Evolutionary conservation across 1,284 basidiomycete genomes (phyloP).

Genomic region (Tilletiopsis washingtonensis): DNA sequence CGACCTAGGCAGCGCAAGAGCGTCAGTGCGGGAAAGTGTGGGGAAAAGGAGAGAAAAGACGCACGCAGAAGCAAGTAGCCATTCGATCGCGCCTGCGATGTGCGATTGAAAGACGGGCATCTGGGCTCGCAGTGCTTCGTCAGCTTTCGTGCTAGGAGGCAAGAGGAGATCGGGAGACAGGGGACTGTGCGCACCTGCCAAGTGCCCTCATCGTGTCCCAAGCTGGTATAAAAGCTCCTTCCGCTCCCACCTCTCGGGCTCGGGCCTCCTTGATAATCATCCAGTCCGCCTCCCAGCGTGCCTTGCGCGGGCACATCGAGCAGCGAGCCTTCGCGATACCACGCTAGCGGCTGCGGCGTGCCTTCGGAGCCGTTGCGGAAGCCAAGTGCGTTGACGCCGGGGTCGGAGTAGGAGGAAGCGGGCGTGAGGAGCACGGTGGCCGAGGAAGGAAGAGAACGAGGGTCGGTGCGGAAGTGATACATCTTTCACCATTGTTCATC

Average conservation of each 20-base stretch:
- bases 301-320: conserved; percentile 7
- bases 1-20: no score
- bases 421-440: conserved; percentile 31
- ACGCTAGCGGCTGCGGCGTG: conserved; percentile 55
- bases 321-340: conserved; percentile 64
- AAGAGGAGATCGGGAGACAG: not conserved
- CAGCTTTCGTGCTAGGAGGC: not conserved
- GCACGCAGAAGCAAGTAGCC: not conserved
- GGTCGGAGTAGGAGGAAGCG: conserved; percentile 16
- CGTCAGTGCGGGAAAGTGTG: no score
- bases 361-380: conserved; percentile 59
- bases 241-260: not conserved
- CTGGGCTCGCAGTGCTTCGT: not conserved
- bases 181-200: not conserved
- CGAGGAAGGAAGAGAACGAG: conserved; percentile 52
- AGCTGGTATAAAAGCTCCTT: not conserved
- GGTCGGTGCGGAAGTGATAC: conserved; percentile 73
- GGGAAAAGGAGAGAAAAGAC: no score
- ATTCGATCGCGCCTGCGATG: not conserved
- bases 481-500: conserved; percentile 22
- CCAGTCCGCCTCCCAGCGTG: not conserved
- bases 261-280: not conserved
- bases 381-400: conserved; percentile 46
- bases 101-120: not conserved
- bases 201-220: not conserved